Evolutionary conservation across 371 early-diverging fungal species (phyloP).

Genomic region (Syncephalastrum contaminatum): DNA sequence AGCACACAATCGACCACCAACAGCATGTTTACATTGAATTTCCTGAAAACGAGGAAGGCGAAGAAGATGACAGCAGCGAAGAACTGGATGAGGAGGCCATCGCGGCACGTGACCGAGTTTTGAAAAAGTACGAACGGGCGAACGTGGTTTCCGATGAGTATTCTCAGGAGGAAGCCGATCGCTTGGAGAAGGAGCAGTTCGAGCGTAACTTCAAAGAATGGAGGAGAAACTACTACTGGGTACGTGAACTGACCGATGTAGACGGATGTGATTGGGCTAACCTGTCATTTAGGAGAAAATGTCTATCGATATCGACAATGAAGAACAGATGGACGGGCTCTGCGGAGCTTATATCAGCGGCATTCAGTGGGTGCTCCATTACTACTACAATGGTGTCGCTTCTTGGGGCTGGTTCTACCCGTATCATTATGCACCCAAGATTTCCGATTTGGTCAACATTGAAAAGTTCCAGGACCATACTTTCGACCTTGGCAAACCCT

Average conservation of each 20-base stretch:
- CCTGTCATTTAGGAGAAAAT: slow-evolving; percentile 59
- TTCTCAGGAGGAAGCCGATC: slow-evolving; percentile 39
- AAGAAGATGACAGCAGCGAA: slow-evolving; percentile 55
- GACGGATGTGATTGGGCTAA: not conserved
- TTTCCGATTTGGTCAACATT: slow-evolving; percentile 69
- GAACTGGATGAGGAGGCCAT: slow-evolving; percentile 49
- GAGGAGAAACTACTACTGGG: slow-evolving; percentile 73
- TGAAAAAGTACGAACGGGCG: slow-evolving; percentile 66
- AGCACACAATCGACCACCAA: slow-evolving; percentile 37
- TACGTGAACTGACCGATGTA: slow-evolving; percentile 9
- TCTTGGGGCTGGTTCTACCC: slow-evolving; percentile 99
- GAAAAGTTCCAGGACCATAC: slow-evolving; percentile 50
- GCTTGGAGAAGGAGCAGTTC: slow-evolving; percentile 54
- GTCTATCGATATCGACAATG: slow-evolving; percentile 54
- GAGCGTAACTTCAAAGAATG: slow-evolving; percentile 60
- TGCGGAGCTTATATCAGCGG: slow-evolving; percentile 87
- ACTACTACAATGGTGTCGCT: slow-evolving; percentile 95
- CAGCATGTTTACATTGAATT: slow-evolving; percentile 55
- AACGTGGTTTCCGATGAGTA: slow-evolving; percentile 57
- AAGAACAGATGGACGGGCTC: slow-evolving; percentile 57
- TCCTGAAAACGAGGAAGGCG: slow-evolving; percentile 32
- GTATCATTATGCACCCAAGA: slow-evolving; percentile 98
- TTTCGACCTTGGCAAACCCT: slow-evolving; percentile 88
- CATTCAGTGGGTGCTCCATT: slow-evolving; percentile 96
- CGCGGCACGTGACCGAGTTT: slow-evolving; percentile 65